Evolutionary conservation across 768 basidiomycete species (phyloP).

Genomic region (Tylopilus balloui): DNA sequence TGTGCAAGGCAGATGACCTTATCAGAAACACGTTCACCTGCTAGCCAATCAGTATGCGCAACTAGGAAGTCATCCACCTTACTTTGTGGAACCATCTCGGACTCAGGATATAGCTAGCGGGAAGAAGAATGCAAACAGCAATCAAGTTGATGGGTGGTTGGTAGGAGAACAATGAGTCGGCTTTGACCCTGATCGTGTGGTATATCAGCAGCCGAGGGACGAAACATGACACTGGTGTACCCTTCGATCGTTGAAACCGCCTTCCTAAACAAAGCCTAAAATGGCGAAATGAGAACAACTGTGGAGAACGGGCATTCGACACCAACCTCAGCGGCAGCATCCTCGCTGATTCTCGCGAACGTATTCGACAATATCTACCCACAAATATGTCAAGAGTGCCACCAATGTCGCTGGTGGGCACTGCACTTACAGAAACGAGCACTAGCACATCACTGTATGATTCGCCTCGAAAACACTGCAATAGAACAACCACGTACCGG

Average conservation of each 20-base stretch:
- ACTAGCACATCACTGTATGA: constrained; percentile 42
- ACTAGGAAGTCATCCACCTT: constrained; percentile 5
- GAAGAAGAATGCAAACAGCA: constrained; percentile 83
- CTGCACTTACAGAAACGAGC: constrained; percentile 63
- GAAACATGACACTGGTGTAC: constrained; percentile 35
- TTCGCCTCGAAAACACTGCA: background rate
- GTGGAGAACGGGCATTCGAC: background rate
- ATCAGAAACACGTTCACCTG: constrained; percentile 89
- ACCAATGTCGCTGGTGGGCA: background rate
- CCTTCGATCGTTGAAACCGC: constrained; percentile 95
- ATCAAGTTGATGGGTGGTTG: constrained; percentile 90
- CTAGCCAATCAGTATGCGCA: constrained; percentile 13
- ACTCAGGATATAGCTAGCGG: constrained; percentile 76
- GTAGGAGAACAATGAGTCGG: constrained; percentile 90
- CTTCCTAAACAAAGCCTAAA: constrained; percentile 88
- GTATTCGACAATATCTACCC: constrained; percentile 89
- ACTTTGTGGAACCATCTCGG: constrained; percentile 99
- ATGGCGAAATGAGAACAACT: background rate
- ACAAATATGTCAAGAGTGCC: constrained; percentile 7
- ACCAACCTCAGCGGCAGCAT: constrained; percentile 84
- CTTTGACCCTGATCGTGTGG: constrained; percentile 58
- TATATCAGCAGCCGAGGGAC: constrained; percentile 12
- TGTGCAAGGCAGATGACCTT: constrained; percentile 39
- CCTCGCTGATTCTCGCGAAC: constrained; percentile 88
- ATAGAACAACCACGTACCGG: constrained; percentile 48